Evolutionary conservation across 768 basidiomycete species (phyloP), one percentile per base, ranked within the genome.

Genomic region (Mycena rosella): DNA sequence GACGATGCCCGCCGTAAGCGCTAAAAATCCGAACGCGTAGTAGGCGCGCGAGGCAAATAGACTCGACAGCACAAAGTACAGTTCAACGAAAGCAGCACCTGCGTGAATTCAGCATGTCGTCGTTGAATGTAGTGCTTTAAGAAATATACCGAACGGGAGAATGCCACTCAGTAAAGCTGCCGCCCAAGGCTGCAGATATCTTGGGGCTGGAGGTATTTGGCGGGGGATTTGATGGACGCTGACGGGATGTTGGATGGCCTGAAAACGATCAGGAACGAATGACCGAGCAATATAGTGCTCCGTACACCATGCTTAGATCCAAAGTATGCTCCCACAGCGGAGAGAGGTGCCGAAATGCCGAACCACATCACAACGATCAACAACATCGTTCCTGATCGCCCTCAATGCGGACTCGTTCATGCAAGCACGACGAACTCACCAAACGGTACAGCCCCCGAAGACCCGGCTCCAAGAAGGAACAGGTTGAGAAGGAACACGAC

Each of bases 371-470:
- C 72, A 34, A 95, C 86, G 64, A 97, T 92, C 40, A 94, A 82
- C 45, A 96, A 82, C 87, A 96, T 92, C 0, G 95, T 96, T 51
- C 91, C 92, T 93, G 48, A 29, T 47, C 34, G 22, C 62, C 26
- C 7, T 38, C 63, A 29, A 60, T 20, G 18, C 27, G 26, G 48
- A 38, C 9, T 40, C 42, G 27, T 7, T 6, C 22, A 18, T 29
- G n/a, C 14, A 32, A 47, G 38, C 32, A 17, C 42, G 18, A 45
- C n/a, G 8, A 4, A 77, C 82, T 61, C 72, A 89, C 96, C 95
- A 77, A 98, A 97, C 5, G 97, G 97, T 47, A 99, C 95, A 14
- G 97, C 97, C 11, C 97, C 97, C 7, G 96, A 97, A 2, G 96
- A 96, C 5, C 90, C 90, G 18, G 93, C 91, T 3, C 86, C 81